phyloP scores from a whole-genome alignment of 768 basidiomycete species.

The Suillus plorans region DNA sequence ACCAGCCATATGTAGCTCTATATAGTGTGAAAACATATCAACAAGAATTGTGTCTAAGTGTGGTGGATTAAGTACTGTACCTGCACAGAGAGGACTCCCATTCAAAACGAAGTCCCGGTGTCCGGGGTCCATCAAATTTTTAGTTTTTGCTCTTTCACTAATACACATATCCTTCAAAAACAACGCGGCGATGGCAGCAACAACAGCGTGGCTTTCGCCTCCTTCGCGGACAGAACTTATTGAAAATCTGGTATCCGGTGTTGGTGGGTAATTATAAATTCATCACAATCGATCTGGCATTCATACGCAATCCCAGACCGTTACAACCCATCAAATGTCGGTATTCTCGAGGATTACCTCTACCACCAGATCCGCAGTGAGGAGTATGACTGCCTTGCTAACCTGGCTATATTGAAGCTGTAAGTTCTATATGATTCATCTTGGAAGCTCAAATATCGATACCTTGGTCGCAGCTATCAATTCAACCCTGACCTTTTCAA shows the following conservation, averaged over 20 bases:
- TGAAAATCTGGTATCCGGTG: conserved; percentile 87
- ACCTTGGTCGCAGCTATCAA: conserved; percentile 66
- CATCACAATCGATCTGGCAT: neutral
- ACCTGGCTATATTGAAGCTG: conserved; percentile 94
- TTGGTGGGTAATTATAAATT: conserved; percentile 54
- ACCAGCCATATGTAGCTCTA: no score
- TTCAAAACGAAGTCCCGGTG: conserved; percentile 3
- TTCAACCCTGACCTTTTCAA: conserved; percentile 95
- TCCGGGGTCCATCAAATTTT: conserved; percentile 8
- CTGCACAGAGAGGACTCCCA: neutral
- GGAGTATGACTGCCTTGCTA: conserved; percentile 93
- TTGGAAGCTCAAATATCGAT: neutral
- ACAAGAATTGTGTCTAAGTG: no score
- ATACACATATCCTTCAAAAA: conserved; percentile 10
- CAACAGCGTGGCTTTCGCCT: conserved; percentile 71
- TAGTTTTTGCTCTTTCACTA: conserved; percentile 4
- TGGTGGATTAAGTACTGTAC: neutral
- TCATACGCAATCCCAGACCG: conserved; percentile 59
- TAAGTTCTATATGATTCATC: conserved; percentile 33
- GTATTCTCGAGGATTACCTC: conserved; percentile 94
- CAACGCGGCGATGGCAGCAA: conserved; percentile 29
- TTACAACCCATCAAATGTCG: conserved; percentile 94
- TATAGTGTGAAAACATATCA: no score
- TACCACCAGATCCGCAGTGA: conserved; percentile 89
- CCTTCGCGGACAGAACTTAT: conserved; percentile 82